Conservation (phyloP, 2,329 filamentous ascomycete species). For the Hypoxylon sp. region DNA sequence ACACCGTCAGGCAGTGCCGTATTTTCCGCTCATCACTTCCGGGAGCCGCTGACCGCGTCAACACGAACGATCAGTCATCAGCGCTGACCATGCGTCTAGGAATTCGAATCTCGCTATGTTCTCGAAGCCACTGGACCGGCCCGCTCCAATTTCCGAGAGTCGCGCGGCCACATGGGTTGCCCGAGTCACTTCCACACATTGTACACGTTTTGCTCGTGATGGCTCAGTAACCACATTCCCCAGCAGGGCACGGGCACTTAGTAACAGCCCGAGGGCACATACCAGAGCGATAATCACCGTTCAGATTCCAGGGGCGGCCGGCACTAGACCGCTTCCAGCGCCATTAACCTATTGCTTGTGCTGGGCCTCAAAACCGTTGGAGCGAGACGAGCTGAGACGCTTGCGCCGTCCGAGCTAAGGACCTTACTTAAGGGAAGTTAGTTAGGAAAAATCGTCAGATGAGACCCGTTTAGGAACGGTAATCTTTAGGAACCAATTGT, state of each 20-base stretch:
- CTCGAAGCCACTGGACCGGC: conserved; percentile 20
- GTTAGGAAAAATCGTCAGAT: conserved; percentile 10
- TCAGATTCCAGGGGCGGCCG: conserved; percentile 8
- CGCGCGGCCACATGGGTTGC: conserved; percentile 22
- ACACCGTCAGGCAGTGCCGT: conserved; percentile 15
- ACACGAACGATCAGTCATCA: conserved; percentile 4
- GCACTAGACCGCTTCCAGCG: conserved; percentile 18
- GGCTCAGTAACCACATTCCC: conserved; percentile 19
- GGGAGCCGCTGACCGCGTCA: conserved; percentile 19
- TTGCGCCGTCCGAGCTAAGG: conserved; percentile 19
- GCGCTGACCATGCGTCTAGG: neutral
- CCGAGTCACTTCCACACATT: conserved; percentile 19
- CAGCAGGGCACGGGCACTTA: neutral
- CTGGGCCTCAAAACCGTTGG: conserved; percentile 5
- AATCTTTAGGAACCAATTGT: conserved; percentile 28
- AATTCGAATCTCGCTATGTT: neutral
- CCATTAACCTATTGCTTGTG: neutral
- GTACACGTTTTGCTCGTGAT: conserved; percentile 13
- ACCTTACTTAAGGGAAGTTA: neutral
- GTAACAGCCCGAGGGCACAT: conserved; percentile 1
- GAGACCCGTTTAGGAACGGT: conserved; percentile 25
- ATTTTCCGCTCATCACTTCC: conserved; percentile 11
- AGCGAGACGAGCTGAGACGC: conserved; percentile 22
- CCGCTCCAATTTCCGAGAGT: conserved; percentile 31
- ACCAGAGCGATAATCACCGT: conserved; percentile 1